These are phyloP conservation scores for Peronosclerospora sorghi DNA, from an alignment of 352 stramenopile genomes.

Conservation along the genomic window DNA sequence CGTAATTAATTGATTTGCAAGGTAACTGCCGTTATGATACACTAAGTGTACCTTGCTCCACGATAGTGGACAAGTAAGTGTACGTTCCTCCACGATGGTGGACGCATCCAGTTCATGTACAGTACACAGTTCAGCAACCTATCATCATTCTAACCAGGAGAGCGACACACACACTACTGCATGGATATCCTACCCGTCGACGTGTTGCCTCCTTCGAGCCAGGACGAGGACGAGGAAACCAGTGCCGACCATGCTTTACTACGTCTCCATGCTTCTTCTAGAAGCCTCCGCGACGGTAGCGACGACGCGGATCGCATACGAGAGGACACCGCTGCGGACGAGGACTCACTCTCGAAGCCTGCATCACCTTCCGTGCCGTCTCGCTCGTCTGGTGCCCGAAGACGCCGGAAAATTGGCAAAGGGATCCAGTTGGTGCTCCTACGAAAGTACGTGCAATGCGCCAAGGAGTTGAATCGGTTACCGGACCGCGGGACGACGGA, in stretches of 20 bases:
- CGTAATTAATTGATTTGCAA: no score
- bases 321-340: slow-evolving; percentile 9
- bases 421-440: slow-evolving; percentile 43
- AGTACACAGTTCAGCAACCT: no score
- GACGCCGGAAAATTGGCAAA: slow-evolving; percentile 47
- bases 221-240: slow-evolving; percentile 12
- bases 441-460: slow-evolving; percentile 47
- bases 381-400: slow-evolving; percentile 2
- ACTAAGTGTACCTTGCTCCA: no score
- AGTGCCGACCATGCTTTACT: slow-evolving; percentile 11
- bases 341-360: slow-evolving; percentile 9
- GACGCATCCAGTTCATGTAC: no score
- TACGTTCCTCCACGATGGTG: no score
- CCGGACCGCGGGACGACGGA: slow-evolving; percentile 41
- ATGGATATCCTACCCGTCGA: slow-evolving; percentile 22
- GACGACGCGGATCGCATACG: slow-evolving; percentile 11
- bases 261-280: slow-evolving; percentile 9
- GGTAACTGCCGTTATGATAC: no score
- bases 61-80: no score
- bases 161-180: not conserved
- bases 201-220: slow-evolving; percentile 9
- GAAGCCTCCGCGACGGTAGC: slow-evolving; percentile 9
- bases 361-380: not conserved
- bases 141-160: not conserved
- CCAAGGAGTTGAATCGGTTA: slow-evolving; percentile 34